Evolutionary conservation across 768 basidiomycete genomes (phyloP), one percentile per base, ranked within the genome.

Genomic region (Lepiota brunneoincarnata): DNA sequence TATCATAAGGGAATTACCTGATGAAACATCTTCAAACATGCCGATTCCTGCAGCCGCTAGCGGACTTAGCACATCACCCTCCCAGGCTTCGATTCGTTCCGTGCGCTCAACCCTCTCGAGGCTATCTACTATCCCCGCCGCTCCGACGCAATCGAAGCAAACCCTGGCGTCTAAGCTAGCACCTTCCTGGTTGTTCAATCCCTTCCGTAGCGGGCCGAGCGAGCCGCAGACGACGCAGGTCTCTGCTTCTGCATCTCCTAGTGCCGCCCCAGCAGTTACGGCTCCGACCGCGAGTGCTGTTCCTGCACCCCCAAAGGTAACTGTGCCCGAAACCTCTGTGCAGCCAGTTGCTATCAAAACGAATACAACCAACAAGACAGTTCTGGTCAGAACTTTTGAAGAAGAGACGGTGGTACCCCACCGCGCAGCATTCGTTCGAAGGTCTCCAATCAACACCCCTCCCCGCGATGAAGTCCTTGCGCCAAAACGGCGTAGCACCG

Each of bases 161-260:
- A 71, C 76, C 1, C 52, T 82, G 0, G 71, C 77, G 10, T 83
- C 87, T 2, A 88, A 83, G 61, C 75, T 89, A 37, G 74, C 88
- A 1, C 81, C 89, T 1, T 77, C 86, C n/a, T 91, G 90, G 90
- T 68, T 91, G 10, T 86, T 90, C 67, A 88, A 84, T 61, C 80
- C 85, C 4, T 91, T 92, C 67, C 75, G 87, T 31, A 83, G 79
- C 54, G 79, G 74, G 0, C 74, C 78, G 6, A 81, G 78, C 58
- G 85, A 89, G 64, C 77, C 86, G 1, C 83, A 87, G 58, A 83
- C 82, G 1, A 78, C 78, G 2, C 69, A 79, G 12, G 72, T 81
- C 4, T 80, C 80, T 24, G 82, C 76, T 2, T 77, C 80, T 3
- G 76, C 78, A 3, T 74, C 72, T 1, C 66, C 76, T 6, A 59